Evolutionary conservation across 1,139 yeast species (phyloP).

Genomic region (Martiniozyma asiatica): DNA sequence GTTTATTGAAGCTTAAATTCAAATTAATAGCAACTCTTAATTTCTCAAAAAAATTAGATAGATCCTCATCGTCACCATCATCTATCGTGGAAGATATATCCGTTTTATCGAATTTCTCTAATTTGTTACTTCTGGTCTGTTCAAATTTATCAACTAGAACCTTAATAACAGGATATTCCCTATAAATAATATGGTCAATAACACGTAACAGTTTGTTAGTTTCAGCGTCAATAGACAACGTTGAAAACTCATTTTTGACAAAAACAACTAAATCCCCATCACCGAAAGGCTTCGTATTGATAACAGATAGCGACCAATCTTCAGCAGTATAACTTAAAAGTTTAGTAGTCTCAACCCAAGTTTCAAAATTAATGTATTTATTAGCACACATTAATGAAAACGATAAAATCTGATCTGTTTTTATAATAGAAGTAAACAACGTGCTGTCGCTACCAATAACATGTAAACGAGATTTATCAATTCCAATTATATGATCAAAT

Average conservation of each 20-base stretch:
- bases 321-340: constrained; percentile 10
- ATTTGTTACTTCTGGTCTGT: too few relatives aligned
- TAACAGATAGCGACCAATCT: constrained; percentile 12
- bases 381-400: constrained; percentile 11
- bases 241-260: constrained; percentile 9
- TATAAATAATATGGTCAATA: constrained; percentile 10
- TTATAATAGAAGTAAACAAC: constrained; percentile 12
- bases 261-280: constrained; percentile 14
- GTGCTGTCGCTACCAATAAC: constrained; percentile 11
- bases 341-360: constrained; percentile 7
- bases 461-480: constrained; percentile 12
- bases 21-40: too few relatives aligned
- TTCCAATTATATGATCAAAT: constrained; percentile 12
- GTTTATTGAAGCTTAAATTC: constrained; percentile 1
- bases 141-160: constrained; percentile 9
- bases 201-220: constrained; percentile 12
- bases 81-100: too few relatives aligned
- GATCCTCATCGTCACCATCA: too few relatives aligned
- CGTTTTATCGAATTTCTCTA: too few relatives aligned
- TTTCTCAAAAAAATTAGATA: too few relatives aligned
- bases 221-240: constrained; percentile 11
- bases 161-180: constrained; percentile 12
- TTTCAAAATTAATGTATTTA: constrained; percentile 6
- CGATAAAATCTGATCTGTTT: constrained; percentile 11
- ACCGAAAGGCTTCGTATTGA: constrained; percentile 13